Base-by-base conservation (phyloP, 2,329 filamentous ascomycete genomes). In the Grosmannia clavigera region DNA sequence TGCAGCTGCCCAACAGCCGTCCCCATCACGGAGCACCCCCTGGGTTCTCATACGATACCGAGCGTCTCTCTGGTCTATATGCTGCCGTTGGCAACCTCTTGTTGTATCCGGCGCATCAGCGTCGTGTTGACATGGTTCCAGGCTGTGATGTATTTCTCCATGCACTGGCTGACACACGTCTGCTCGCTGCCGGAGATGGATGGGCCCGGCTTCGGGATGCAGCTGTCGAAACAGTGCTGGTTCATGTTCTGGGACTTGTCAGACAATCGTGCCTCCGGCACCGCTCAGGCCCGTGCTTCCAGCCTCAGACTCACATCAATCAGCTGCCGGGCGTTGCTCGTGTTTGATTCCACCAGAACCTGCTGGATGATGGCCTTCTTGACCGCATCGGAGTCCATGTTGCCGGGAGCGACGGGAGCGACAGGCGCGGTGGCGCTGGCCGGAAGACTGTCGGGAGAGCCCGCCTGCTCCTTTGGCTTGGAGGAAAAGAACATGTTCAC, bases 141-240 rank as follows among this genome's bases (percentile, higher is more conserved):
- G 12, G 87, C 81, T 38, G 79, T 75, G 78, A 92, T 89, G 78
- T 92, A 92, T 74, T 92, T 92, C 68, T 92, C 87, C 83, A 91
- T 88, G 77, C 88, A 92, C 62, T 81, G 78, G 25, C 81, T 88
- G 69, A 88, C 79, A 76, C 88, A 92, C 27, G 81, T 78, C 69
- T 83, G 78, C 72, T 92, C 88, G 73, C 80, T 73, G 72, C 79
- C 81, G 57, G 84, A 85, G 60, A 92, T 74, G 59, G 82, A 83
- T 57, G 78, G 72, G 61, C 86, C 85, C 59, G 88, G 86, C 68
- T 86, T 84, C 57, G 86, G 78, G 19, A 92, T 76, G 73, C 88
- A 92, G 71, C 84, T 85, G 55, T 88, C 82, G 76, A 90, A 92
- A 77, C 88, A 92, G 74, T 86, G 84, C 67, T 88, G 81, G 74